Conservation (phyloP, 106 monocot genomes). For the Acanthochlamys bracteata region DNA sequence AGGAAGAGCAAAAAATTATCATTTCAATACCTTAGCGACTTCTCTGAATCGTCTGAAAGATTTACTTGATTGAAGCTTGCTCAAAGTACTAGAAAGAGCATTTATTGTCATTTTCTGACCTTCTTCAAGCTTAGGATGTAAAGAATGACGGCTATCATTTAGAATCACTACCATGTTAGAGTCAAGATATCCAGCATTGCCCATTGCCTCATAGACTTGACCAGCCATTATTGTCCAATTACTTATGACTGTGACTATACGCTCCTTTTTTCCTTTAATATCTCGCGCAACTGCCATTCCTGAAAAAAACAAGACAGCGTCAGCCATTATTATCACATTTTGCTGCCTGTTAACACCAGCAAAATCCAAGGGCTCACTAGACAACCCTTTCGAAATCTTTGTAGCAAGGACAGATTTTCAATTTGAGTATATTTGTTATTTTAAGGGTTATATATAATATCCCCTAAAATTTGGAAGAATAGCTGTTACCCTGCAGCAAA, state of each 20-base stretch:
- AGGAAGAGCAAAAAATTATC: no score
- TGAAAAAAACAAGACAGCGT: no score
- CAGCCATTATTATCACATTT: no score
- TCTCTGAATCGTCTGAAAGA: constrained; percentile 57
- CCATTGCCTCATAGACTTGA: constrained; percentile 79
- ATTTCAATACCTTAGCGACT: constrained; percentile 52
- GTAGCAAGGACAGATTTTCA: no score
- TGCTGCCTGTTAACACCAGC: no score
- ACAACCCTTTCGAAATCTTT: no score
- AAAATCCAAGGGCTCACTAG: no score
- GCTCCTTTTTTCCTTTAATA: constrained; percentile 54
- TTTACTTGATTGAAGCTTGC: constrained; percentile 81
- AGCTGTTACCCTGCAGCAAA: no score
- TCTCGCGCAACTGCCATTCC: constrained; percentile 85
- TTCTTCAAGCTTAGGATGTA: constrained; percentile 49
- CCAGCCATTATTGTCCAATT: constrained; percentile 73
- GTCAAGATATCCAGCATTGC: constrained; percentile 80
- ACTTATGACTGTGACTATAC: constrained; percentile 57
- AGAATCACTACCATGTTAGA: constrained; percentile 83
- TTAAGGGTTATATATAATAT: no score
- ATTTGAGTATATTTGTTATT: no score
- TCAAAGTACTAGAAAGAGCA: constrained; percentile 57
- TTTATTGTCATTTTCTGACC: constrained; percentile 36
- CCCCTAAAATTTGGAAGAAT: no score
- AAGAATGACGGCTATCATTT: constrained; percentile 72